These are phyloP conservation scores for Chenopodium formosanum DNA, from an alignment of 148 eudicot genomes.

Conservation along the genomic window DNA sequence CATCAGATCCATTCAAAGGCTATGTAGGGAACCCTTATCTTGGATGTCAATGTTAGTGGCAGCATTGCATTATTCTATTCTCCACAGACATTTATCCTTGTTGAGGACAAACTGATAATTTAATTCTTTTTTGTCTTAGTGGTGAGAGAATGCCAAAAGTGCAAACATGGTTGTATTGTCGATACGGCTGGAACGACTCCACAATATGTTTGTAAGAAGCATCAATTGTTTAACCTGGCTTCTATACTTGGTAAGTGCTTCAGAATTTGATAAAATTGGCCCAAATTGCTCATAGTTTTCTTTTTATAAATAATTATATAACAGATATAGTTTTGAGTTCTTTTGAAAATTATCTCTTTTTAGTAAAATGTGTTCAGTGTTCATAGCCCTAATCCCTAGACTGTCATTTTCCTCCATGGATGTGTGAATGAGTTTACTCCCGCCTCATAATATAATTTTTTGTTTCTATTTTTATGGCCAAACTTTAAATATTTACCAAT, in stretches of 20 bases:
- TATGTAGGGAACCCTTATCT: constrained; percentile 30
- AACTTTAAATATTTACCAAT: too few relatives aligned
- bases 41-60: constrained; percentile 24
- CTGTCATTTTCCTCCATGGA: too few relatives aligned
- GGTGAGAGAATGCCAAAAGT: constrained; percentile 14
- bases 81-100: not conserved
- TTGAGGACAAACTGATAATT: not conserved
- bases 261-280: not conserved
- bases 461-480: too few relatives aligned
- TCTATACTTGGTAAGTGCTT: not conserved
- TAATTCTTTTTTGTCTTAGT: constrained; percentile 7
- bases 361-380: too few relatives aligned
- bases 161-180: not conserved
- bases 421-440: too few relatives aligned
- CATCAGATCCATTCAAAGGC: too few relatives aligned
- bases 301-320: too few relatives aligned
- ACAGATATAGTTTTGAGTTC: too few relatives aligned
- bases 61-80: not conserved
- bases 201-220: not conserved
- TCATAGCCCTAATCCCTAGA: too few relatives aligned
- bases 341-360: too few relatives aligned
- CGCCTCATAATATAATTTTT: too few relatives aligned
- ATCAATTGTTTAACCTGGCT: not conserved
- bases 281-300: not conserved
- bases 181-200: too few relatives aligned